These are phyloP conservation scores for Trametes meyenii DNA, from an alignment of 768 basidiomycete species.

Conservation along the genomic window DNA sequence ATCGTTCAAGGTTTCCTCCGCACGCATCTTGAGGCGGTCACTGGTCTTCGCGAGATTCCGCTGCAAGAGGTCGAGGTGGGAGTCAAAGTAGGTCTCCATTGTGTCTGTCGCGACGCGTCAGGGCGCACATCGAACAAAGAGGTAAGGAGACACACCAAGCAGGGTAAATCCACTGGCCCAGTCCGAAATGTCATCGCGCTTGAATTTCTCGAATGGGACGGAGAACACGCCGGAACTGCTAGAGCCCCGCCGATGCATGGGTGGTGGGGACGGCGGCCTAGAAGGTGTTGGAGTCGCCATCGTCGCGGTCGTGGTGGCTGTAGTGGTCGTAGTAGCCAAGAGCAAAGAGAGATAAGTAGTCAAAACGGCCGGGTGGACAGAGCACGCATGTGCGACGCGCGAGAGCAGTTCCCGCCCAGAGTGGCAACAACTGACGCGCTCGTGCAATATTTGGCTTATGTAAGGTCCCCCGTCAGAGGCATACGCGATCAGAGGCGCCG, in stretches of 20 bases:
- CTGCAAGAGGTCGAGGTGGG: slow-evolving; percentile 80
- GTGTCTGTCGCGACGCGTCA: slow-evolving; percentile 60
- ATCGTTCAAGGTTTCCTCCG: slow-evolving; percentile 64
- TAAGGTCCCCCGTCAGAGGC: too few relatives aligned
- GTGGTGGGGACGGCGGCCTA: slow-evolving; percentile 42
- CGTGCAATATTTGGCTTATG: slow-evolving; percentile 6
- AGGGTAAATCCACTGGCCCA: slow-evolving; percentile 85
- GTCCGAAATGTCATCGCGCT: slow-evolving; percentile 73
- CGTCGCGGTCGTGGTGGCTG: neutral
- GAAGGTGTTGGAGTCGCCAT: slow-evolving; percentile 30
- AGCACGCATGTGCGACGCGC: slow-evolving; percentile 24
- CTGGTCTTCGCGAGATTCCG: slow-evolving; percentile 86
- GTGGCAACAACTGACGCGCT: slow-evolving; percentile 15
- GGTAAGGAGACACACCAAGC: slow-evolving; percentile 56
- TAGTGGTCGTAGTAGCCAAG: neutral
- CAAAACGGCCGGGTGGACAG: slow-evolving; percentile 13
- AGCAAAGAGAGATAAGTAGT: neutral
- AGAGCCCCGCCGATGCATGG: slow-evolving; percentile 32
- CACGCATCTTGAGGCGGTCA: slow-evolving; percentile 78
- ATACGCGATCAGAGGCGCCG: too few relatives aligned
- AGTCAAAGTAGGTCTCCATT: slow-evolving; percentile 94
- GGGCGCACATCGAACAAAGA: neutral
- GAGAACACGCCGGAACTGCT: slow-evolving; percentile 60
- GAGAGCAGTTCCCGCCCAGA: slow-evolving; percentile 10
- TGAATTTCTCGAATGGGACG: slow-evolving; percentile 70